Conservation (phyloP, 1,139 yeast species). For the Sugiyamaella castrensis region DNA sequence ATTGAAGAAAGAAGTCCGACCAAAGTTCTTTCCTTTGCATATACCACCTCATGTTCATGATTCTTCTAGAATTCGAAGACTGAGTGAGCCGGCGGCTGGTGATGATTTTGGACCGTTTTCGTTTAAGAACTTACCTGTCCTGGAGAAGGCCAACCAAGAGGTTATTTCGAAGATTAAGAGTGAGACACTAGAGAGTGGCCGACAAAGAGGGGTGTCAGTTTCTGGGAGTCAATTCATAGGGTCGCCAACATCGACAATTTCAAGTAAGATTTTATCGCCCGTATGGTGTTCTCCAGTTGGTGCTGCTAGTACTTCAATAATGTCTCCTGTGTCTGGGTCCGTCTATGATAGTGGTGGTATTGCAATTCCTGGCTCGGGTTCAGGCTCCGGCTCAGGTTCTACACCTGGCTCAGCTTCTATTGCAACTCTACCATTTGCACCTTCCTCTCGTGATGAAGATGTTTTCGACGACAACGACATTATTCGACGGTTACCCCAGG, state of each 20-base stretch:
- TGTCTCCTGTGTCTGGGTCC: conserved; percentile 5
- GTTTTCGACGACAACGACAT: conserved; percentile 6
- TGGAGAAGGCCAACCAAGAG: conserved; percentile 93
- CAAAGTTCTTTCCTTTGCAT: conserved; percentile 42
- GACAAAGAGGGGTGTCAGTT: conserved; percentile 30
- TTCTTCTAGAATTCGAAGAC: conserved; percentile 56
- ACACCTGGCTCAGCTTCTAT: neutral
- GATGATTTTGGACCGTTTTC: conserved; percentile 89
- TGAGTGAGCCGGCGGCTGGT: conserved; percentile 55
- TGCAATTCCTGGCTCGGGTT: neutral
- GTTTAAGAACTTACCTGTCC: conserved; percentile 80
- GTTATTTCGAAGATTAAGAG: conserved; percentile 80
- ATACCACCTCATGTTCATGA: conserved; percentile 59
- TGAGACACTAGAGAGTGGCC: conserved; percentile 50
- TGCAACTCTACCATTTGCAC: conserved; percentile 9
- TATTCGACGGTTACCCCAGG: conserved; percentile 12
- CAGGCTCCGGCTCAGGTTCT: neutral
- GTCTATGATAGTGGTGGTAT: neutral
- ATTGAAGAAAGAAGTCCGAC: conserved; percentile 16
- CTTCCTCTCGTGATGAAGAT: conserved; percentile 12
- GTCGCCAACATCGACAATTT: conserved; percentile 17
- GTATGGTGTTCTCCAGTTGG: conserved; percentile 12
- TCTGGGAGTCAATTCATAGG: conserved; percentile 13
- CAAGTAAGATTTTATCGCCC: conserved; percentile 7
- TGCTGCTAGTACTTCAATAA: neutral